Conservation (phyloP, 345 rosid species). For the Syzygium oleosum region DNA sequence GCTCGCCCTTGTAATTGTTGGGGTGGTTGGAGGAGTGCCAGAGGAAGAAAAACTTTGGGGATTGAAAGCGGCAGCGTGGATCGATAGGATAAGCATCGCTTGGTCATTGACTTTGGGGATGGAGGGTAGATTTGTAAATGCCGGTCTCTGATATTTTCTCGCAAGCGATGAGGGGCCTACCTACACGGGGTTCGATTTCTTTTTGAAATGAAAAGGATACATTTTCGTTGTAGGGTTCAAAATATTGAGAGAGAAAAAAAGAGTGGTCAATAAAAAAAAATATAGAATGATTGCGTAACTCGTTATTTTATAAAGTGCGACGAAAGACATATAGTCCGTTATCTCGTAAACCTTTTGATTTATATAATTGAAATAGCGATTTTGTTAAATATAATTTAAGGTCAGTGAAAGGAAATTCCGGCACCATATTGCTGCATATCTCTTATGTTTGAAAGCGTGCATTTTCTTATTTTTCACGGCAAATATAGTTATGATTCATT, state of each 20-base stretch:
- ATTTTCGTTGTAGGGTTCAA: not conserved
- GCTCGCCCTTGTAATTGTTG: not conserved
- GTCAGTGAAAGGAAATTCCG: not conserved
- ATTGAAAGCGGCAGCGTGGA: not conserved
- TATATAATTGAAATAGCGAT: too few species aligned
- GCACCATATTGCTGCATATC: not conserved
- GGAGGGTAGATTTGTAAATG: not conserved
- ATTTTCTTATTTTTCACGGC: not conserved
- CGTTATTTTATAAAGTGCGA: not conserved
- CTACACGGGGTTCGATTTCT: not conserved
- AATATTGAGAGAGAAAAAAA: not conserved
- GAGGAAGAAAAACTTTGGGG: not conserved
- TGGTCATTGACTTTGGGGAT: not conserved
- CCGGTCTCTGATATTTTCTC: not conserved
- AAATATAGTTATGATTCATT: not conserved
- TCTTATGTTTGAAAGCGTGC: not conserved
- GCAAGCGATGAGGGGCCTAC: too few species aligned
- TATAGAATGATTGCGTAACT: not conserved
- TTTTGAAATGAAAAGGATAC: not conserved
- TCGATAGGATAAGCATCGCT: not conserved
- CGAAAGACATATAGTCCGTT: accelerated
- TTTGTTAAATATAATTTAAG: not conserved
- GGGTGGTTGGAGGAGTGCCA: not conserved
- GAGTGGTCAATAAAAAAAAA: not conserved
- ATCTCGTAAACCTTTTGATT: not conserved